Evolutionary conservation across 306 rosid genomes (phyloP), one percentile per base, ranked within the genome.

Genomic region (Corylus avellana): DNA sequence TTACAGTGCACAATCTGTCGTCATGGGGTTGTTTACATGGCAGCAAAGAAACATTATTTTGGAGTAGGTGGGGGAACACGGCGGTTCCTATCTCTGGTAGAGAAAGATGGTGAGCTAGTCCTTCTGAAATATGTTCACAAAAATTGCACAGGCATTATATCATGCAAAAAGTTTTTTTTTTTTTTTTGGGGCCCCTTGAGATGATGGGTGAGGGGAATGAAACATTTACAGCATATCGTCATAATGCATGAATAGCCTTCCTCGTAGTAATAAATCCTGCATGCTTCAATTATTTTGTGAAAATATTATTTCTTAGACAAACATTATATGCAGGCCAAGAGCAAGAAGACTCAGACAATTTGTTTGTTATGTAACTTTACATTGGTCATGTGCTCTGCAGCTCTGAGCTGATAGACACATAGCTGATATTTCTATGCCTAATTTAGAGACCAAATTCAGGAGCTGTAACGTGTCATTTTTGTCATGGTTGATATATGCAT

Each of bases 21-120:
- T 48, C 77, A 84, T 80, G 98, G 94, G 56, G 81, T 83, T 50
- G 91, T 87, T 37, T 95, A 95, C 84, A 75, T 95, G 91, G 95
- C 98, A 2, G 98, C 91, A 49, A 95, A 95, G 88, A 95, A 95
- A 86, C 87, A 95, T 88, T 94, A 92, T 88, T 94, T 94, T 85
- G 97, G 98, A 76, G 98, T 94, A 11, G 98, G 98, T 9, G 98
- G 98, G 57, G 98, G 97, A 76, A 82, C 82, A 46, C 91, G 97
- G 3, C 87, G 83, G 57, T 94, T 94, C 79, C 85, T 92, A 46
- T 91, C 95, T 4, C 76, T 90, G 80, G 89, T 91, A 44, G 98
- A 91, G 79, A 91, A 91, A 84, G 97, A 92, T 67, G 95, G 97
- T 91, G 78, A 90, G 94, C 47, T 77, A 63, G 25, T 80, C 50